Conservation (phyloP, 1,284 basidiomycete genomes). For the Malassezia sympodialis region DNA sequence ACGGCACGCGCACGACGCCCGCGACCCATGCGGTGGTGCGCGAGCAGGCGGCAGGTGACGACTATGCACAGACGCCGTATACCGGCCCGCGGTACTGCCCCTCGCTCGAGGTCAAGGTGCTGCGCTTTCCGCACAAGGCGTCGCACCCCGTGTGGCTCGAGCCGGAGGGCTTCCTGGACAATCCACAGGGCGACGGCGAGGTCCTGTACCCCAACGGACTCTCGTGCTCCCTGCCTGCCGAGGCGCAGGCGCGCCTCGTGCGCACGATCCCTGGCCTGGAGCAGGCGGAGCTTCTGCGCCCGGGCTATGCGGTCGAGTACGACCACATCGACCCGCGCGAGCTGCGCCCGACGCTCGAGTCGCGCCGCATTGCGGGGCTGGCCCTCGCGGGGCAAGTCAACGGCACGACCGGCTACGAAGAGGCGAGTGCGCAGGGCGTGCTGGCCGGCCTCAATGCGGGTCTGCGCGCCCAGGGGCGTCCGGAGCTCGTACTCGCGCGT, state of each 20-base stretch:
- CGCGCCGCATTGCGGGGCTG: slow-evolving; percentile 59
- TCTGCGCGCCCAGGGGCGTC: slow-evolving; percentile 55
- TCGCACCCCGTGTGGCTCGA: slow-evolving; percentile 75
- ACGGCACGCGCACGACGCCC: slow-evolving; percentile 62
- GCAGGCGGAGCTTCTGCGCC: slow-evolving; percentile 65
- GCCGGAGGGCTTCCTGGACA: slow-evolving; percentile 77
- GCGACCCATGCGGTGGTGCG: slow-evolving; percentile 64
- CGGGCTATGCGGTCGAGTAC: slow-evolving; percentile 86
- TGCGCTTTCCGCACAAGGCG: slow-evolving; percentile 62
- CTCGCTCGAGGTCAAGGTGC: slow-evolving; percentile 74
- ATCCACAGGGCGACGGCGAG: slow-evolving; percentile 54
- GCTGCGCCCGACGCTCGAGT: slow-evolving; percentile 65
- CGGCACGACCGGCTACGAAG: slow-evolving; percentile 78
- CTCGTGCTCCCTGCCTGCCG: slow-evolving; percentile 73
- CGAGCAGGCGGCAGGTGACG: slow-evolving; percentile 62
- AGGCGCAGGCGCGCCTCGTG: slow-evolving; percentile 68
- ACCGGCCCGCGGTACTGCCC: slow-evolving; percentile 86
- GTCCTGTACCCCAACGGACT: slow-evolving; percentile 81
- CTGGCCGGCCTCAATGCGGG: slow-evolving; percentile 80
- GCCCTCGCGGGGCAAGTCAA: slow-evolving; percentile 36
- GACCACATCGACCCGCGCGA: slow-evolving; percentile 81
- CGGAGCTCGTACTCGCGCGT: slow-evolving; percentile 61
- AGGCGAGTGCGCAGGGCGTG: slow-evolving; percentile 75
- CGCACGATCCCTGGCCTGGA: slow-evolving; percentile 73
- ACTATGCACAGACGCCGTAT: slow-evolving; percentile 73